Conservation (phyloP, 2,329 filamentous ascomycete species). For the Cladosporium sp. region DNA sequence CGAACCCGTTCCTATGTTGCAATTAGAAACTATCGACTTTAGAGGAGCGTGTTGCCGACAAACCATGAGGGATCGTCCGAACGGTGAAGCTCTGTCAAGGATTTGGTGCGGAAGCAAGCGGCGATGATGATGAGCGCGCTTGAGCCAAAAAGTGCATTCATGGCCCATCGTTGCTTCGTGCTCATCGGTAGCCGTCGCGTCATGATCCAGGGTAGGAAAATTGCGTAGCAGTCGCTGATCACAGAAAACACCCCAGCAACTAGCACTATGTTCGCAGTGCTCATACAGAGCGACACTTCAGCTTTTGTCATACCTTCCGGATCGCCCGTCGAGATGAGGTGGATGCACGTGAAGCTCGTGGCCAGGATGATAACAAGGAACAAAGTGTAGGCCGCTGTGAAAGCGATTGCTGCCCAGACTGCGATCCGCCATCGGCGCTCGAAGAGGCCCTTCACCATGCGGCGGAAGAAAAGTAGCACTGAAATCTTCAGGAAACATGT, state of each 20-base stretch:
- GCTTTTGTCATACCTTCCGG: not conserved
- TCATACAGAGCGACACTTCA: conserved; percentile 24
- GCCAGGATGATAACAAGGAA: conserved; percentile 27
- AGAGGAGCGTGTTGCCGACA: not conserved
- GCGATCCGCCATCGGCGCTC: conserved; percentile 34
- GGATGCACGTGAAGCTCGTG: not conserved
- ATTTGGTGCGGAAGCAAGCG: not conserved
- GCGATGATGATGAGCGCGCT: not conserved
- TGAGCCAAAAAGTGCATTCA: conserved; percentile 38
- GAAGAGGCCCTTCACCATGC: conserved; percentile 34
- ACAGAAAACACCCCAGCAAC: conserved; percentile 36
- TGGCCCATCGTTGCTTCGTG: conserved; percentile 39
- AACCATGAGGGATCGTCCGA: not conserved
- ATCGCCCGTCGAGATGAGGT: not conserved
- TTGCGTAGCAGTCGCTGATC: conserved; percentile 38
- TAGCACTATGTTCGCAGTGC: conserved; percentile 36
- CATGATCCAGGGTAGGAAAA: conserved; percentile 40
- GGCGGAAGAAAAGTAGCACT: conserved; percentile 38
- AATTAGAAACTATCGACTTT: not conserved
- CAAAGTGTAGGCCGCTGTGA: conserved; percentile 36
- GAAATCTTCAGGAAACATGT: conserved; percentile 34
- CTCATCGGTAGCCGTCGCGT: conserved; percentile 42
- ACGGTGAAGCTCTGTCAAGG: not conserved
- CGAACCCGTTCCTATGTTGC: not conserved
- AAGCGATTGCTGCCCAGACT: conserved; percentile 34